Conservation (phyloP, 2,329 filamentous ascomycete genomes). For the Cercospora sesami region DNA sequence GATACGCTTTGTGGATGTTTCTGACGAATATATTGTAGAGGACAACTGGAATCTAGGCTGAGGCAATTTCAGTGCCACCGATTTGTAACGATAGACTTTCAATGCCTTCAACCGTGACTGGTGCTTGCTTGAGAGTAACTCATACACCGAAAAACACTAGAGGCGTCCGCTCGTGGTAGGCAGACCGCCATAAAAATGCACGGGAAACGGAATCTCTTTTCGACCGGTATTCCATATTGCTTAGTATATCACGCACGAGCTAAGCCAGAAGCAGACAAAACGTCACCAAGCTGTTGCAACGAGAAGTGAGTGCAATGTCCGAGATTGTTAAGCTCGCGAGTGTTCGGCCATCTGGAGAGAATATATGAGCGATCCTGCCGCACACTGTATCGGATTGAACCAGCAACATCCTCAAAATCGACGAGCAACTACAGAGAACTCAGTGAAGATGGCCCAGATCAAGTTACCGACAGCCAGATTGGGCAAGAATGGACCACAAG, state of each 20-base stretch:
- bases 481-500: not conserved
- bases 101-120: no score
- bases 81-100: no score
- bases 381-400: not conserved
- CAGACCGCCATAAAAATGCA: no score
- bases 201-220: not conserved
- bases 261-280: not conserved
- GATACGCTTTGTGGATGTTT: not conserved
- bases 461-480: not conserved
- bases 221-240: not conserved
- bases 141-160: no score
- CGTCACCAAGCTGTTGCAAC: not conserved
- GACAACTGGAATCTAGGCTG: not conserved
- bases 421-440: not conserved
- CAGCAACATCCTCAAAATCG: not conserved
- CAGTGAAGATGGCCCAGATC: not conserved
- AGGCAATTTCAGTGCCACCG: no score
- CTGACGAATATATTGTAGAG: not conserved
- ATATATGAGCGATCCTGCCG: not conserved
- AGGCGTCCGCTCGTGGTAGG: no score
- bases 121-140: no score
- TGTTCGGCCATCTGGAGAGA: not conserved
- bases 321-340: not conserved
- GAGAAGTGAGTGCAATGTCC: no score
- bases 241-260: not conserved